These are phyloP conservation scores for Cystobasidiaceae sp. DNA, from an alignment of 1,284 basidiomycete species.

Conservation along the genomic window DNA sequence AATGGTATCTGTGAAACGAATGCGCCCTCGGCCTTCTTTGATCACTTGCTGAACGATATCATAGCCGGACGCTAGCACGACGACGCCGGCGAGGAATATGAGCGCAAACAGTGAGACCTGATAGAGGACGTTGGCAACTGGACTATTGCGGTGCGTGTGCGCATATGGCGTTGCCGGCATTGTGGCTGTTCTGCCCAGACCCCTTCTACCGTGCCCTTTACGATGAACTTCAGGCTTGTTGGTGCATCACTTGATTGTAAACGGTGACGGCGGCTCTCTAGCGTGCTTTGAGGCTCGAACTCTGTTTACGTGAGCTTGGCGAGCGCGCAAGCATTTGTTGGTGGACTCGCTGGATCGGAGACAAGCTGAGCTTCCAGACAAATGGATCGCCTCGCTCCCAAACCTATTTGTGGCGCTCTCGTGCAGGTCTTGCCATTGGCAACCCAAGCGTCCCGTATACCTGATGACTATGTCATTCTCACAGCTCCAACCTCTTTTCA, in stretches of 20 bases:
- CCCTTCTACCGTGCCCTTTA: neutral
- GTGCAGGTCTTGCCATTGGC: neutral
- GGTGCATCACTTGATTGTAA: neutral
- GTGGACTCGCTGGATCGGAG: no score
- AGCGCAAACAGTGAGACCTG: slow-evolving; percentile 20
- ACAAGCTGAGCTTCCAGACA: no score
- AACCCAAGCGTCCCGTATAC: neutral
- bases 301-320: no score
- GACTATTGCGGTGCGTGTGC: slow-evolving; percentile 1
- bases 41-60: slow-evolving; percentile 35
- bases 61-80: slow-evolving; percentile 30
- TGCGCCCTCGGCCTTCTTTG: neutral
- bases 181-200: slow-evolving; percentile 1
- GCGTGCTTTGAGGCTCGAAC: no score
- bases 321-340: no score
- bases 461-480: neutral
- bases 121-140: slow-evolving; percentile 19
- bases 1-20: slow-evolving; percentile 27
- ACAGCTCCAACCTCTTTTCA: neutral
- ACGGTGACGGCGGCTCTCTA: no score
- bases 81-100: slow-evolving; percentile 28
- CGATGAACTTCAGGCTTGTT: neutral
- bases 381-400: no score
- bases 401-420: no score
- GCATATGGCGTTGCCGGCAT: slow-evolving; percentile 21